Evolutionary conservation across 2,329 filamentous ascomycete species (phyloP), one percentile per base, ranked within the genome.

Genomic region (Cladosporium oxysporum): DNA sequence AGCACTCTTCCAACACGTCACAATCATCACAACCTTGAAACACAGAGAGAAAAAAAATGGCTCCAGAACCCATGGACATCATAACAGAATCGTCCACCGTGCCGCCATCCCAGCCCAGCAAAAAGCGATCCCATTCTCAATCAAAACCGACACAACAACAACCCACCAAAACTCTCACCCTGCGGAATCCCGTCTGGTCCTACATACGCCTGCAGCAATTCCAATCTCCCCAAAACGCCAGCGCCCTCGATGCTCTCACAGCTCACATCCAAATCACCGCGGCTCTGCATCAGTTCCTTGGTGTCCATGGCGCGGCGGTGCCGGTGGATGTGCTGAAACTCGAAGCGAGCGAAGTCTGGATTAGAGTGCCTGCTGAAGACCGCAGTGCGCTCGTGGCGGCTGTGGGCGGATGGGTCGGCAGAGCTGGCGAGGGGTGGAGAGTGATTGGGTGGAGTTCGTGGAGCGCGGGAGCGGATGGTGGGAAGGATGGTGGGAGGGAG

Each of bases 251-350:
- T 76, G 79, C 83, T 2, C 79, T 92, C 2, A 88, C 88, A 44
- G 82, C 85, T 21, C 86, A 86, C 37, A 81, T 87, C 0, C 88
- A 90, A 73, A 85, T 90, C 70, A 86, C 84, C 1, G 77, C 84
- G 0, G 88, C 90, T 0, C 79, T 94, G 8, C 81, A 81, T 1
- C 85, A 90, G 68, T 93, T 91, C 71, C 84, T 94, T 1, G 91
- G 91, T 23, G 78, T 87, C 21, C 88, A 86, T 0, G 91, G 91
- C 12, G 79, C 83, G 1, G 87, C 86, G 12, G 88, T 93, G 3
- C 80, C 88, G 1, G 74, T 93, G 65, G 91, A 94, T 73, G 86
- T 93, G 23, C 82, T 94, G 37, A 87, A 88, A 70, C 79, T 88
- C 0, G 78, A 85, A 3, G 82, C 79, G 1, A 71, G 73, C 6